These are phyloP conservation scores for Suhomyces pyralidae DNA, from an alignment of 805 yeast genomes.

Conservation along the genomic window DNA sequence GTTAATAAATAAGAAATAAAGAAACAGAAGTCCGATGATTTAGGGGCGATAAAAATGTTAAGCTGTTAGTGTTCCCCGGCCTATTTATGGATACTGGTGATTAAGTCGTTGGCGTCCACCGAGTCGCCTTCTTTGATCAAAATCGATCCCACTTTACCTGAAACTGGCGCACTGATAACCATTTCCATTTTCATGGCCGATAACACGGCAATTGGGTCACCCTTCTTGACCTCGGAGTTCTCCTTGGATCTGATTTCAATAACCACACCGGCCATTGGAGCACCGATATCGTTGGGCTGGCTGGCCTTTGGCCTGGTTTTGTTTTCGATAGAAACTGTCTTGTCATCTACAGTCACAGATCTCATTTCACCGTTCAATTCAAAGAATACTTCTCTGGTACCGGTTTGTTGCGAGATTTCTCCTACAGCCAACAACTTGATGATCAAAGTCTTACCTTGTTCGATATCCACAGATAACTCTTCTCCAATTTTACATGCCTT, in stretches of 20 bases:
- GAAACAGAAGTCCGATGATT: background rate
- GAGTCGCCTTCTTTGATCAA: conserved; percentile 86
- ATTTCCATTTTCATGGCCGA: conserved; percentile 99
- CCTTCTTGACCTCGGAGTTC: conserved; percentile 90
- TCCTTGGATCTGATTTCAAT: conserved; percentile 90
- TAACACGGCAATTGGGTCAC: conserved; percentile 89
- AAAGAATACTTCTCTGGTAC: conserved; percentile 93
- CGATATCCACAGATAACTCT: conserved; percentile 85
- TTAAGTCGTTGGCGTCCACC: conserved; percentile 90
- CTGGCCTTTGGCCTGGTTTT: conserved; percentile 89
- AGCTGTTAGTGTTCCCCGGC: too few relatives aligned
- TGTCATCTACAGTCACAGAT: conserved; percentile 89
- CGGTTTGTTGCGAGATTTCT: conserved; percentile 79
- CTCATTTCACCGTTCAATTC: conserved; percentile 98
- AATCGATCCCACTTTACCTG: conserved; percentile 79
- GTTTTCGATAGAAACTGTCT: conserved; percentile 79
- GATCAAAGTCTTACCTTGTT: conserved; percentile 91
- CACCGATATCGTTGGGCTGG: conserved; percentile 90
- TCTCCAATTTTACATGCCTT: conserved; percentile 85
- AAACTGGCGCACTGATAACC: conserved; percentile 90
- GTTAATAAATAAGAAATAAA: conserved; percentile 2
- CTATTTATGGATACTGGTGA: conserved; percentile 35
- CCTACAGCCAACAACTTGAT: conserved; percentile 91
- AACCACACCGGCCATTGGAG: conserved; percentile 99
- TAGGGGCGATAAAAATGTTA: too few relatives aligned